Evolutionary conservation across 345 rosid genomes (phyloP).

Genomic region (Hypericum perforatum): DNA sequence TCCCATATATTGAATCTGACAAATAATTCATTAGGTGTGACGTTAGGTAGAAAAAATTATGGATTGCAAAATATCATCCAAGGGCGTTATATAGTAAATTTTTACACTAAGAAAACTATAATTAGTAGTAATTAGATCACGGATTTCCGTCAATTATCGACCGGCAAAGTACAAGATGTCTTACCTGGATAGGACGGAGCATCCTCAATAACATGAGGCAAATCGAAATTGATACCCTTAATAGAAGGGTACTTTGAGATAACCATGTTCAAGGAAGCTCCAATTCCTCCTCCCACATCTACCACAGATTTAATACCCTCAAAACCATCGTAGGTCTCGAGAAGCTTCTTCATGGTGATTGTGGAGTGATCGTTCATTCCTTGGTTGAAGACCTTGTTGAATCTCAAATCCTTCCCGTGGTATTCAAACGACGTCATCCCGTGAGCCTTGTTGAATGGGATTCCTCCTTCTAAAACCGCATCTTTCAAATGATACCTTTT

Average conservation of each 20-base stretch:
- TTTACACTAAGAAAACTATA: too few species aligned
- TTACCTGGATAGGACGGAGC: slow-evolving; percentile 62
- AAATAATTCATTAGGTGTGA: too few species aligned
- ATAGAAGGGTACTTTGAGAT: slow-evolving; percentile 55
- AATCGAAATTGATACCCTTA: slow-evolving; percentile 79
- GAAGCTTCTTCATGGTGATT: slow-evolving; percentile 61
- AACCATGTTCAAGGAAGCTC: slow-evolving; percentile 58
- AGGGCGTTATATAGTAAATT: too few species aligned
- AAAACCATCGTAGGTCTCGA: slow-evolving; percentile 64
- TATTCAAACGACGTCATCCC: slow-evolving; percentile 77
- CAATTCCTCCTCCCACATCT: slow-evolving; percentile 88
- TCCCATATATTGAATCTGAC: too few species aligned
- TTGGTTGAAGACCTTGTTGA: slow-evolving; percentile 64
- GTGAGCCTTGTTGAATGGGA: slow-evolving; percentile 71
- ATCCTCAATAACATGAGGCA: slow-evolving; percentile 66
- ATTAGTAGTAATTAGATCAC: too few species aligned
- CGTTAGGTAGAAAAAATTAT: not conserved
- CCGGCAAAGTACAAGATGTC: too few species aligned
- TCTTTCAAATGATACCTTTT: slow-evolving; percentile 70
- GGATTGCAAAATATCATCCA: not conserved
- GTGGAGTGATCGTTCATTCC: slow-evolving; percentile 75
- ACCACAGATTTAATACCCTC: slow-evolving; percentile 54
- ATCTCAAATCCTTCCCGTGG: slow-evolving; percentile 59
- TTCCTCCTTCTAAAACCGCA: slow-evolving; percentile 68
- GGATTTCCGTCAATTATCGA: too few species aligned